A percentile compares a stretch with the other conserved stretches of the same genome.
Conservation (phyloP, 2,329 filamentous ascomycete genomes). For the Cryphonectria naterciae region DNA sequence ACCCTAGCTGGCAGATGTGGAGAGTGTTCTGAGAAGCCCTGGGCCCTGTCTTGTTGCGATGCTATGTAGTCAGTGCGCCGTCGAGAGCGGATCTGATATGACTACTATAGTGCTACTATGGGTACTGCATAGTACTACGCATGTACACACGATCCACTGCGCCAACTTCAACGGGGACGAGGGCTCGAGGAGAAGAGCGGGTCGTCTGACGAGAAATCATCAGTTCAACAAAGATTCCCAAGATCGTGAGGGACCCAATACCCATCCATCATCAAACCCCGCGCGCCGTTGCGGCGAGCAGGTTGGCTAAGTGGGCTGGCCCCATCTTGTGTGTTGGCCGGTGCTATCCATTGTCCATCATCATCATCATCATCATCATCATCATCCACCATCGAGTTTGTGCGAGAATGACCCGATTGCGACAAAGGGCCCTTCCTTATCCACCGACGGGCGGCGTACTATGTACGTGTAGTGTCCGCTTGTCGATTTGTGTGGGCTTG, state of each 20-base stretch:
- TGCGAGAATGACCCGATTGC: conserved; percentile 19
- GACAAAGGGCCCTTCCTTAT: background rate
- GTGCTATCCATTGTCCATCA: background rate
- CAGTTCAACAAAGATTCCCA: conserved; percentile 6
- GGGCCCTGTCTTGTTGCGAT: background rate
- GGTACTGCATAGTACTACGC: background rate
- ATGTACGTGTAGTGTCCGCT: background rate
- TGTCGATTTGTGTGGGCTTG: background rate
- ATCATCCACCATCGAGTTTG: background rate
- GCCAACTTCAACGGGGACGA: background rate
- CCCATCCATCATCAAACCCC: conserved; percentile 6
- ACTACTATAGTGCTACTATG: background rate
- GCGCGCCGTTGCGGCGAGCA: conserved; percentile 11
- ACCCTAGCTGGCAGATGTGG: conserved; percentile 19
- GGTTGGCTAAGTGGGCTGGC: background rate
- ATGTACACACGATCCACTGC: background rate
- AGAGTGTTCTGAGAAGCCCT: background rate
- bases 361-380: no score
- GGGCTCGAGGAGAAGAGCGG: conserved; percentile 8
- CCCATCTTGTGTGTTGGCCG: background rate
- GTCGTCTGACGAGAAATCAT: conserved; percentile 6
- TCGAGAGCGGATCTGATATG: conserved; percentile 9
- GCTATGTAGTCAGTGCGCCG: conserved; percentile 2
- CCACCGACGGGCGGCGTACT: background rate
- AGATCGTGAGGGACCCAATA: conserved; percentile 12